These are phyloP conservation scores for Drechslerella coelobrocha DNA, from an alignment of 2,329 filamentous ascomycete genomes.

Conservation along the genomic window DNA sequence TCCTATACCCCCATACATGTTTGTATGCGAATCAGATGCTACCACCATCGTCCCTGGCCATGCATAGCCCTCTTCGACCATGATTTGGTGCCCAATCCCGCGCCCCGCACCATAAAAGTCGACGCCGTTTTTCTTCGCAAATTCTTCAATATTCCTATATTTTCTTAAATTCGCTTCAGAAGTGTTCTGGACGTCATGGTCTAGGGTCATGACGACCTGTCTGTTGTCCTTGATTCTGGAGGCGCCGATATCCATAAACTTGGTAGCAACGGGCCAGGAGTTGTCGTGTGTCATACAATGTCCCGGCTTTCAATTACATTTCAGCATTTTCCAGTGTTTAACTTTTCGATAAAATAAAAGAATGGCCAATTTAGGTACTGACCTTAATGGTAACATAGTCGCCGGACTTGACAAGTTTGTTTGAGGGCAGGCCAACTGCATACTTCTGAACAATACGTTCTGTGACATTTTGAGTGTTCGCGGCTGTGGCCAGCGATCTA, in stretches of 20 bases:
- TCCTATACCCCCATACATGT: constrained; percentile 82
- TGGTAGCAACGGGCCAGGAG: constrained; percentile 74
- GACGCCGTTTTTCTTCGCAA: constrained; percentile 78
- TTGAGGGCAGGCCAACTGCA: constrained; percentile 74
- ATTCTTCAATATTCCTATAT: constrained; percentile 79
- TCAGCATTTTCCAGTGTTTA: no score
- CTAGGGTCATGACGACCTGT: constrained; percentile 82
- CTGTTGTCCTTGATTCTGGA: constrained; percentile 72
- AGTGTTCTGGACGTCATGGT: constrained; percentile 89
- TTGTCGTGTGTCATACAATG: constrained; percentile 89
- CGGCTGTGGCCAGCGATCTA: constrained; percentile 59
- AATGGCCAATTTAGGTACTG: not conserved
- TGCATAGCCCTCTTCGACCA: constrained; percentile 82
- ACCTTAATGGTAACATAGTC: constrained; percentile 77
- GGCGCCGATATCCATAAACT: constrained; percentile 84
- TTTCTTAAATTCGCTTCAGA: constrained; percentile 79
- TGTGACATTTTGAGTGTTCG: constrained; percentile 73
- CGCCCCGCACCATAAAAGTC: constrained; percentile 77
- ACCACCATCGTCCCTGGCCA: constrained; percentile 88
- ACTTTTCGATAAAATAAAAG: constrained; percentile 55
- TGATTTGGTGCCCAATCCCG: constrained; percentile 90
- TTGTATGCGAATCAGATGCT: constrained; percentile 77
- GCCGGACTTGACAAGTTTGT: constrained; percentile 76
- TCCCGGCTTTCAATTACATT: no score
- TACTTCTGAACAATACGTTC: constrained; percentile 92